A percentile compares a stretch with the other conserved stretches of the same genome.
phyloP scores from a whole-genome alignment of 2,329 filamentous ascomycete species.

The Aspergillus brasiliensis region DNA sequence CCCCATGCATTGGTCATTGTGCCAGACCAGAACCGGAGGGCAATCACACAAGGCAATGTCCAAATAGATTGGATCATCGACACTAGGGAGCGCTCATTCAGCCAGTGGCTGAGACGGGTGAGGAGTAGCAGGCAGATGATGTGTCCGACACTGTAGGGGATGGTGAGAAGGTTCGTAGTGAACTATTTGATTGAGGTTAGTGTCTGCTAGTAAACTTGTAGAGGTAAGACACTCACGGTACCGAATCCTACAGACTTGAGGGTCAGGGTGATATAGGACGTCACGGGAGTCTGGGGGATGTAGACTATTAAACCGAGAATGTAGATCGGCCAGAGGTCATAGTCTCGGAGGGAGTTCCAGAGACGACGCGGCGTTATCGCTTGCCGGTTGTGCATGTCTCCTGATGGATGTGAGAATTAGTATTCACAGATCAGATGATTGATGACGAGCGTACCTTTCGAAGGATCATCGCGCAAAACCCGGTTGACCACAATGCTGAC shows the following conservation, averaged over 20 bases:
- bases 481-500: conserved; percentile 64
- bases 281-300: conserved; percentile 55
- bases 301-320: conserved; percentile 56
- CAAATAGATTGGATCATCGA: conserved; percentile 58
- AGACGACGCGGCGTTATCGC: conserved; percentile 54
- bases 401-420: conserved; percentile 4
- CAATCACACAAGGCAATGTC: conserved; percentile 61
- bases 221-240: conserved; percentile 33
- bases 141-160: conserved; percentile 46
- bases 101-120: conserved; percentile 50
- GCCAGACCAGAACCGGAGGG: conserved; percentile 50
- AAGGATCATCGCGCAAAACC: conserved; percentile 61
- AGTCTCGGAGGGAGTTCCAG: conserved; percentile 58
- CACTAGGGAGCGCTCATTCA: conserved; percentile 52
- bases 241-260: conserved; percentile 60
- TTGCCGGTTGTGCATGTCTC: conserved; percentile 62
- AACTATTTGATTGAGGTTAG: conserved; percentile 40
- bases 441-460: conserved; percentile 45
- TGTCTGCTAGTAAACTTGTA: neutral
- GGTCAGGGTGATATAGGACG: conserved; percentile 61
- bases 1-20: conserved; percentile 51
- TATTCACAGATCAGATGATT: neutral
- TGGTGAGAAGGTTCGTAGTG: conserved; percentile 63
- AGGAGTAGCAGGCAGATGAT: conserved; percentile 47
- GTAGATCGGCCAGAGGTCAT: conserved; percentile 62